phyloP scores from a whole-genome alignment of 2,329 filamentous ascomycete species.

The Alternaria angustiovoidea region DNA sequence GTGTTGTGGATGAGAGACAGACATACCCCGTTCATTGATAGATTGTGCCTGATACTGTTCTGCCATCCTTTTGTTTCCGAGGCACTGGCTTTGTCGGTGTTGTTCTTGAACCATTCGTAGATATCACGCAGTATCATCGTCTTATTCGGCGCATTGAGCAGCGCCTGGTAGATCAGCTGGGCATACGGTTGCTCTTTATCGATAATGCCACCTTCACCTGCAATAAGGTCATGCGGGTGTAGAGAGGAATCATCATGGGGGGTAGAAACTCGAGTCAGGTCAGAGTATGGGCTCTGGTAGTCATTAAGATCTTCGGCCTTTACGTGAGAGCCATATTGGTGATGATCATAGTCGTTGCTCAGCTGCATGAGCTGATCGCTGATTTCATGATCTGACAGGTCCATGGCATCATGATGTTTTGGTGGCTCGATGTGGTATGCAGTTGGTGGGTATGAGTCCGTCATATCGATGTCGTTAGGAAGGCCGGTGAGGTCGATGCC shows the following conservation, averaged over 20 bases:
- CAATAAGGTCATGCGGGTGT: constrained; percentile 14
- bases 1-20: background rate
- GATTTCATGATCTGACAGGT: constrained; percentile 29
- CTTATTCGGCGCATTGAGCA: constrained; percentile 71
- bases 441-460: constrained; percentile 41
- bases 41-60: constrained; percentile 93
- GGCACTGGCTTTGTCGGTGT: constrained; percentile 77
- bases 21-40: constrained; percentile 92
- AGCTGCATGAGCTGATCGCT: constrained; percentile 35
- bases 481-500: constrained; percentile 23
- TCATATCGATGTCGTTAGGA: constrained; percentile 19
- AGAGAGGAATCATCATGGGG: constrained; percentile 25
- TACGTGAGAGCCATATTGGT: constrained; percentile 23
- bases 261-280: constrained; percentile 32
- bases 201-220: constrained; percentile 27
- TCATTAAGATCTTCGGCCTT: constrained; percentile 25
- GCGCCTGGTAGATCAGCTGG: constrained; percentile 77
- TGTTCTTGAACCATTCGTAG: constrained; percentile 86
- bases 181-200: constrained; percentile 76
- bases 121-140: constrained; percentile 85
- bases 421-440: constrained; percentile 44
- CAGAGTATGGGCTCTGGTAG: constrained; percentile 35
- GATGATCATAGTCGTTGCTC: constrained; percentile 35
- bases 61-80: constrained; percentile 76
- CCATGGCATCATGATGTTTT: constrained; percentile 28